Conservation (phyloP, 1,284 basidiomycete genomes). For the Ganoderma sinense region DNA sequence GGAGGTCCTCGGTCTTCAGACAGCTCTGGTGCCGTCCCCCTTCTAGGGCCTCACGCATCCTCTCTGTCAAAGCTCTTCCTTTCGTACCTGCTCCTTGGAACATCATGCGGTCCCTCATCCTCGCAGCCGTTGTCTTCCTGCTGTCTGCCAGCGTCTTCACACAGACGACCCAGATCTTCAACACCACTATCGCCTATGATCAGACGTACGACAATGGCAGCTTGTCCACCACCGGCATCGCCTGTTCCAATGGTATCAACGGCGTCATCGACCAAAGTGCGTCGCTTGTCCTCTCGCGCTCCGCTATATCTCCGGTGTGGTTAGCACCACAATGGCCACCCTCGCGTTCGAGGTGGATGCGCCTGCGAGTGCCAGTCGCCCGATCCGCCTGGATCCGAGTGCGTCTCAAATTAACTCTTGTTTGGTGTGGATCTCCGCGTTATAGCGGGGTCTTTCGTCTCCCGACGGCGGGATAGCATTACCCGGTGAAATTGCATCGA, state of each 20-base stretch:
- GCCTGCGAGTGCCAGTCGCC: too few relatives aligned
- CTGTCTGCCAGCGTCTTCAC: constrained; percentile 29
- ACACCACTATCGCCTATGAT: constrained; percentile 51
- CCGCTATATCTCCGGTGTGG: background rate
- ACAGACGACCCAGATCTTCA: constrained; percentile 23
- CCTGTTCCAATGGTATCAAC: constrained; percentile 57
- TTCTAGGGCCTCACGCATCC: background rate
- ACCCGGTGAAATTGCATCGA: too few relatives aligned
- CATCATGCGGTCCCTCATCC: background rate
- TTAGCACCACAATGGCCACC: background rate
- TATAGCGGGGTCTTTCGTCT: background rate
- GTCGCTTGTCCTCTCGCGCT: constrained; percentile 39
- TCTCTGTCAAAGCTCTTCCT: too few relatives aligned
- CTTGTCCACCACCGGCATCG: constrained; percentile 44
- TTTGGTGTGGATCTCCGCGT: background rate
- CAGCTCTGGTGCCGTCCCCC: background rate
- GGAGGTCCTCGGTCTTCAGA: background rate
- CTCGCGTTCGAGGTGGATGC: background rate
- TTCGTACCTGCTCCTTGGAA: background rate
- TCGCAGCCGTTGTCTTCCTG: background rate
- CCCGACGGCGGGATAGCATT: background rate
- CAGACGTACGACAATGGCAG: constrained; percentile 47
- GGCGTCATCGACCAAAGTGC: constrained; percentile 51
- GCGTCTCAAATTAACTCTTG: background rate
- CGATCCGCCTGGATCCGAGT: background rate